These are phyloP conservation scores for Acanthamoeba castellanii DNA, from an alignment of 208 protist genomes.

Conservation along the genomic window DNA sequence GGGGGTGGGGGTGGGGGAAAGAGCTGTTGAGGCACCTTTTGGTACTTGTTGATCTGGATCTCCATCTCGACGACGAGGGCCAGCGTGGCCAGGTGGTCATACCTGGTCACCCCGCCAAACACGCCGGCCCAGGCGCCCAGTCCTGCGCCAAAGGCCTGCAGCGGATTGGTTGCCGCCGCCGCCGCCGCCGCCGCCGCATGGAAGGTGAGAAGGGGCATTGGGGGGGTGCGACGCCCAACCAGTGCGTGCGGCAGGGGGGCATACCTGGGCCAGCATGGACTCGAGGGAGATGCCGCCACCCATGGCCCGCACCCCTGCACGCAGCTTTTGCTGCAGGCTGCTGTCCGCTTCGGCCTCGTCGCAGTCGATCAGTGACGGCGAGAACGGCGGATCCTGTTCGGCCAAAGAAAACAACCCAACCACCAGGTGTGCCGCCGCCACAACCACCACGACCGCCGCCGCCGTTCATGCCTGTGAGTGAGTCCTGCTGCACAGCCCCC, in stretches of 20 bases:
- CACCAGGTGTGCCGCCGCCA: no score
- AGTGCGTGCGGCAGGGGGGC: not conserved
- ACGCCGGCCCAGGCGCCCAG: not conserved
- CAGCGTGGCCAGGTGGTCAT: not conserved
- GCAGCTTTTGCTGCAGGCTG: not conserved
- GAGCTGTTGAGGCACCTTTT: not conserved
- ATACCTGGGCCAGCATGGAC: not conserved
- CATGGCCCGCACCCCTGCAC: not conserved
- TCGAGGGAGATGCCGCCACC: not conserved
- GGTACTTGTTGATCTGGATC: not conserved
- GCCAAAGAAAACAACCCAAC: no score
- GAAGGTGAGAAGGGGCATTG: not conserved
- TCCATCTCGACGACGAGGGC: not conserved
- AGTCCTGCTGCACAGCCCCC: no score
- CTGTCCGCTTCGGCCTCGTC: not conserved
- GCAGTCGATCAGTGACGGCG: not conserved
- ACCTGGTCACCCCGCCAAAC: not conserved
- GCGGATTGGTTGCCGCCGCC: no score
- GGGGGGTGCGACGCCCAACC: not conserved
- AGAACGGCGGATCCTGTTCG: not conserved
- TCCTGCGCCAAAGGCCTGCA: not conserved
- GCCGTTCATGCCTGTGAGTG: no score
- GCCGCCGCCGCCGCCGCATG: not conserved
- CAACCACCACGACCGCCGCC: no score
- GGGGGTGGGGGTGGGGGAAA: no score